A percentile compares a stretch with the other conserved stretches of the same genome.
Conservation (phyloP, 148 eudicot genomes). For the Polygonum aviculare region DNA sequence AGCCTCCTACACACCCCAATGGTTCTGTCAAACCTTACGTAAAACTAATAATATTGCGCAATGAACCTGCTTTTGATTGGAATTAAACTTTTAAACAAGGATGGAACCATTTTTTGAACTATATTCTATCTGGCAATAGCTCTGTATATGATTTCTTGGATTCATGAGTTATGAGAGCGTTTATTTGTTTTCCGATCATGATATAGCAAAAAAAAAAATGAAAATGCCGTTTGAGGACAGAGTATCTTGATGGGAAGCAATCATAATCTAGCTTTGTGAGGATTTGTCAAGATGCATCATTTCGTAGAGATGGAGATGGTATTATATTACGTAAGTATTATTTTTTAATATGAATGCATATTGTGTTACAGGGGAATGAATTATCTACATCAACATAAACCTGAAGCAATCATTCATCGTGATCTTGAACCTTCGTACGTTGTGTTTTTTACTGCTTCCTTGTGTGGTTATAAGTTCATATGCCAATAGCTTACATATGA, state of each 20-base stretch:
- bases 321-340: not conserved
- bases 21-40: too few relatives aligned
- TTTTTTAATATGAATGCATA: slow-evolving; percentile 9
- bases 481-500: not conserved
- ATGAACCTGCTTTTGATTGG: not conserved
- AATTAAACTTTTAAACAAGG: not conserved
- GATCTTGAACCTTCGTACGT: slow-evolving; percentile 99
- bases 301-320: not conserved
- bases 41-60: not conserved
- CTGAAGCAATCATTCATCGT: slow-evolving; percentile 81
- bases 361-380: slow-evolving; percentile 79
- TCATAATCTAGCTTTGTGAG: not conserved
- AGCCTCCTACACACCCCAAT: too few relatives aligned
- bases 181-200: not conserved
- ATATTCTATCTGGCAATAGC: not conserved
- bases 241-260: not conserved
- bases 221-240: not conserved
- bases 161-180: not conserved
- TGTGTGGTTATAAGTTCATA: not conserved
- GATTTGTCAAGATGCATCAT: not conserved
- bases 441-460: slow-evolving; percentile 5
- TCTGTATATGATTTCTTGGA: not conserved
- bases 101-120: not conserved
- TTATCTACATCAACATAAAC: slow-evolving; percentile 89
- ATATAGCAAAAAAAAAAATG: not conserved